A percentile compares a stretch with the other conserved stretches of the same genome.
Conservation (phyloP, 2,329 filamentous ascomycete species). For the Talaromyces sp. region DNA sequence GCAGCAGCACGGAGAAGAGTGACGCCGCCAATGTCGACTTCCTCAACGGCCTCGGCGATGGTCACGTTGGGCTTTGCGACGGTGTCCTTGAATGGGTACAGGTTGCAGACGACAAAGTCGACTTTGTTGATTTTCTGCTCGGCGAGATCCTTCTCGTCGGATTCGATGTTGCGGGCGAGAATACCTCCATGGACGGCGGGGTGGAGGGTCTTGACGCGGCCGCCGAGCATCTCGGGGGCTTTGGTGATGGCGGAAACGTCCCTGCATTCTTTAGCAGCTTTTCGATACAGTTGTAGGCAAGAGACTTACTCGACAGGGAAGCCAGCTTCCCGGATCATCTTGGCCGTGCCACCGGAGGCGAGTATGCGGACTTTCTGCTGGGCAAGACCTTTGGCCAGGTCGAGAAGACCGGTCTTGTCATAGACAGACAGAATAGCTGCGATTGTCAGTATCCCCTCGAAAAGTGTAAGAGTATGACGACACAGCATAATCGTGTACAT, state of each 20-base stretch:
- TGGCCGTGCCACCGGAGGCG: conserved; percentile 90
- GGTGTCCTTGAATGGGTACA: conserved; percentile 99
- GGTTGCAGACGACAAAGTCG: conserved; percentile 94
- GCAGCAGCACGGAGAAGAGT: conserved; percentile 93
- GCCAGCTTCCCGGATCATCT: conserved; percentile 92
- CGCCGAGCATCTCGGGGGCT: conserved; percentile 93
- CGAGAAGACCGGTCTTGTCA: conserved; percentile 93
- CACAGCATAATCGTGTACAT: background rate
- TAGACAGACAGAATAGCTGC: conserved; percentile 95
- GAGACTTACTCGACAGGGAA: conserved; percentile 82
- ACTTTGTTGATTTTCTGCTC: conserved; percentile 94
- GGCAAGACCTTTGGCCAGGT: conserved; percentile 84
- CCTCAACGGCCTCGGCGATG: conserved; percentile 92
- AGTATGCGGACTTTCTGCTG: conserved; percentile 88
- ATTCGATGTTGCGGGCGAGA: conserved; percentile 86
- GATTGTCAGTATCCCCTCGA: background rate
- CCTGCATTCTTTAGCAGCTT: conserved; percentile 43
- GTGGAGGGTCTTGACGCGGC: conserved; percentile 91
- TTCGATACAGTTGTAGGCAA: background rate
- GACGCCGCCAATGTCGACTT: conserved; percentile 97
- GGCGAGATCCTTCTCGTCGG: conserved; percentile 93
- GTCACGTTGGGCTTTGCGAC: conserved; percentile 96
- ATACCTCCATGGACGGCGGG: conserved; percentile 83
- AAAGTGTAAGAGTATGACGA: background rate
- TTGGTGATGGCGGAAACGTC: conserved; percentile 97